A percentile compares a stretch with the other conserved stretches of the same genome.
Conservation (phyloP, 1,284 basidiomycete genomes). For the Rhodotorula sp. region DNA sequence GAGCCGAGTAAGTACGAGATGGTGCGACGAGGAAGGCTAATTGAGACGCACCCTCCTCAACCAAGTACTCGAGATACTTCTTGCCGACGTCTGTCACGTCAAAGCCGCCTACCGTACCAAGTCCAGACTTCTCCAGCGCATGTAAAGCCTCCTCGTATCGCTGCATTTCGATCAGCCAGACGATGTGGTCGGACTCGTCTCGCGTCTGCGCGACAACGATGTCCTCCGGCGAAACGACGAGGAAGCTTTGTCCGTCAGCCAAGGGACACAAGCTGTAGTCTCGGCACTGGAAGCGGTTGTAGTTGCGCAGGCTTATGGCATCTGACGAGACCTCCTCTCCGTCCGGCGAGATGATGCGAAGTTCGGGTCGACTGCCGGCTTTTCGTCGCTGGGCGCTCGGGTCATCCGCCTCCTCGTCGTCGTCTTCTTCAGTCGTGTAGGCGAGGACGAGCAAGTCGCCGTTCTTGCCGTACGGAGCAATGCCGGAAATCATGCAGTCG, state of each 20-base stretch:
- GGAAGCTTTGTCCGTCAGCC: constrained; percentile 54
- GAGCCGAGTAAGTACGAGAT: neutral
- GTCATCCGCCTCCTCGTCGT: constrained; percentile 60
- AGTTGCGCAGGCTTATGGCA: constrained; percentile 74
- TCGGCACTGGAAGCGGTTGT: constrained; percentile 82
- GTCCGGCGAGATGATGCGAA: constrained; percentile 80
- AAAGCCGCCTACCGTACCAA: constrained; percentile 50
- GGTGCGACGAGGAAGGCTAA: rapidly evolving
- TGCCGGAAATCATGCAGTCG: constrained; percentile 92
- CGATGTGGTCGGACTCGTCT: constrained; percentile 84
- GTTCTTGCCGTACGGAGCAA: constrained; percentile 69
- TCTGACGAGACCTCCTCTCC: constrained; percentile 90
- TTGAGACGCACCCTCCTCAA: constrained; percentile 63
- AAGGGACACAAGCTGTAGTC: constrained; percentile 68
- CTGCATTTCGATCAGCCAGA: constrained; percentile 84
- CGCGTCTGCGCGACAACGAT: constrained; percentile 80
- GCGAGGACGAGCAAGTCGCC: constrained; percentile 71
- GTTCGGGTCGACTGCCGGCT: constrained; percentile 80
- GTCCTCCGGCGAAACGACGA: constrained; percentile 81
- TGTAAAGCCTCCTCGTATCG: constrained; percentile 85
- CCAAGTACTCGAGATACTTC: constrained; percentile 75
- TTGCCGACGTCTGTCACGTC: constrained; percentile 75
- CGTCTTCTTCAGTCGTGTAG: constrained; percentile 54
- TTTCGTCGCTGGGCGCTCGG: constrained; percentile 63
- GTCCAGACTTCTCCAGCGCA: constrained; percentile 65